Evolutionary conservation across 306 rosid species (phyloP).

Genomic region (Citrullus amarus): DNA sequence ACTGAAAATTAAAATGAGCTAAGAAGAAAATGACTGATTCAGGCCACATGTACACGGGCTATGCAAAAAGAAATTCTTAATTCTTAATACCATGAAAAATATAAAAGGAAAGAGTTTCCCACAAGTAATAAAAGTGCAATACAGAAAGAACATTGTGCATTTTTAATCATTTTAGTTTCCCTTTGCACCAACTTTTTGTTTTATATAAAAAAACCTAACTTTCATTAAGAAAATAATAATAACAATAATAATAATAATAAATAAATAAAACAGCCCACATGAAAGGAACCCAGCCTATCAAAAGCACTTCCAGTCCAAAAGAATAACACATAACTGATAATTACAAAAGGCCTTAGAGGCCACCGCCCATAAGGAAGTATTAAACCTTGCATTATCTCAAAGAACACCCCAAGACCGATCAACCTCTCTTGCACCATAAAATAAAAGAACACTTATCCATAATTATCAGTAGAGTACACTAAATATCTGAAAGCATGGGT

Average conservation of each 20-base stretch:
- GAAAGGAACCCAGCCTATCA: too few species aligned
- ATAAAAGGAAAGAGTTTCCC: not conserved
- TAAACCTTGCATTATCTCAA: too few species aligned
- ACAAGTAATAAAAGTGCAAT: not conserved
- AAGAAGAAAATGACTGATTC: not conserved
- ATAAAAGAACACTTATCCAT: not conserved
- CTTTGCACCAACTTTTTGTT: not conserved
- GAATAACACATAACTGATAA: too few species aligned
- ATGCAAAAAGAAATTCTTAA: not conserved
- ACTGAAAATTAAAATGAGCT: conserved; percentile 4
- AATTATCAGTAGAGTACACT: not conserved
- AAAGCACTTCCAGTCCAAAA: too few species aligned
- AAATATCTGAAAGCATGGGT: not conserved
- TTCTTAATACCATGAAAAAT: not conserved
- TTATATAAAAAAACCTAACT: too few species aligned
- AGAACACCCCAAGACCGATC: too few species aligned
- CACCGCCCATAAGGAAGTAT: too few species aligned
- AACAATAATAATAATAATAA: too few species aligned
- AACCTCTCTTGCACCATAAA: not conserved
- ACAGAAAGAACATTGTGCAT: not conserved
- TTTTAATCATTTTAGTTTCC: not conserved
- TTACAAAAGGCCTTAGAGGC: too few species aligned
- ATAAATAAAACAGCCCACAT: too few species aligned
- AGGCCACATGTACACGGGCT: not conserved
- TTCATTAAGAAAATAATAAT: too few species aligned